Conservation (phyloP, 2,329 filamentous ascomycete species). For the Cryphonectria radicalis region DNA sequence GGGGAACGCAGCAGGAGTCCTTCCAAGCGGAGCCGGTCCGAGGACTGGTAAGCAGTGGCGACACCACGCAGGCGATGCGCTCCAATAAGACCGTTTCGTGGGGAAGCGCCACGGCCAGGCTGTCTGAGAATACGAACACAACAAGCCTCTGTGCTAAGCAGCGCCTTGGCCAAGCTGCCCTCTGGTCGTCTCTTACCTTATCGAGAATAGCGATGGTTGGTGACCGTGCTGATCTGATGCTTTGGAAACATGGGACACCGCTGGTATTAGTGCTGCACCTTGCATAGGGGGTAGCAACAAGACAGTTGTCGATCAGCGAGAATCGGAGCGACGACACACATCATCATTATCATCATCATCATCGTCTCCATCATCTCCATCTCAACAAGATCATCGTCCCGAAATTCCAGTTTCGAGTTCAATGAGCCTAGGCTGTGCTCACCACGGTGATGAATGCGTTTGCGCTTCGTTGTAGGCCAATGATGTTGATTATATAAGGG, state of each 20-base stretch:
- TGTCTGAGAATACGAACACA: background rate
- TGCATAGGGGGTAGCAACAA: background rate
- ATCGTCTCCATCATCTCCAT: background rate
- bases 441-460: background rate
- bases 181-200: background rate
- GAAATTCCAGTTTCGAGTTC: background rate
- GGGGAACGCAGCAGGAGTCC: constrained; percentile 54
- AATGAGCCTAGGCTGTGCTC: background rate
- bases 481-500: background rate
- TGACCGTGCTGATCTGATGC: background rate
- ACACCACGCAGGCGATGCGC: background rate
- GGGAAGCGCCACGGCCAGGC: background rate
- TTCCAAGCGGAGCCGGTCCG: constrained; percentile 49
- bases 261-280: background rate
- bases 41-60: constrained; percentile 38
- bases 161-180: background rate
- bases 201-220: background rate
- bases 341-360: too few relatives aligned
- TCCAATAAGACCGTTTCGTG: background rate
- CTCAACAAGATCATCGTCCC: background rate
- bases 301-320: background rate
- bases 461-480: background rate
- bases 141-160: background rate
- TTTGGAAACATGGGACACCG: background rate
- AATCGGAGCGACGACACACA: background rate